Conservation (phyloP, 2,329 filamentous ascomycete genomes). For the Curvularia sp. region DNA sequence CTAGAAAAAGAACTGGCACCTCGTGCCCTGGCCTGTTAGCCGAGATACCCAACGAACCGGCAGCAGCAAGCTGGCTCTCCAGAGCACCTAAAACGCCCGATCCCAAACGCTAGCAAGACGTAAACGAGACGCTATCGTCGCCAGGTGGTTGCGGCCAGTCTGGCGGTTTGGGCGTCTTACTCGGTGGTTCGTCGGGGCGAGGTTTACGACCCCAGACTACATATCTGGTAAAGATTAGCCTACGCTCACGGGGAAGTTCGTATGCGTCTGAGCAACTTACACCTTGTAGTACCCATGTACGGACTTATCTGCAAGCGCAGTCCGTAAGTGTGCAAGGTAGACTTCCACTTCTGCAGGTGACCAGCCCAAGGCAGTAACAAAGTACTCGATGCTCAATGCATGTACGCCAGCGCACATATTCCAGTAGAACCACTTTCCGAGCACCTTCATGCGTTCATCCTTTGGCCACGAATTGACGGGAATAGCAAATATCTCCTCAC, state of each 20-base stretch:
- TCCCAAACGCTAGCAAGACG: background rate
- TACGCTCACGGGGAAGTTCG: background rate
- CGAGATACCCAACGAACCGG: background rate
- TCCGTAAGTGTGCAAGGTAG: slow-evolving; percentile 54
- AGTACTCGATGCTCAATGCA: slow-evolving; percentile 54
- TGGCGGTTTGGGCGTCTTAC: slow-evolving; percentile 26
- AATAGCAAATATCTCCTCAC: slow-evolving; percentile 61
- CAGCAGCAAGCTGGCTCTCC: background rate
- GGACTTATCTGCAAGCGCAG: slow-evolving; percentile 49
- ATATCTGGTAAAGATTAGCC: slow-evolving; percentile 25
- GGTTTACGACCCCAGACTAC: slow-evolving; percentile 43
- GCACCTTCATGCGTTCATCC: slow-evolving; percentile 56
- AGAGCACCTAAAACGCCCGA: slow-evolving; percentile 5
- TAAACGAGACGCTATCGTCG: slow-evolving; percentile 4
- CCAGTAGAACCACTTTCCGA: slow-evolving; percentile 59
- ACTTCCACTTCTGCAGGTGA: slow-evolving; percentile 55
- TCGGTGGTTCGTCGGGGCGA: slow-evolving; percentile 23
- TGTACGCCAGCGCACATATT: slow-evolving; percentile 58
- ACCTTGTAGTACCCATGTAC: slow-evolving; percentile 55
- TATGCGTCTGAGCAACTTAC: slow-evolving; percentile 36
- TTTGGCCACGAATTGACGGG: slow-evolving; percentile 61
- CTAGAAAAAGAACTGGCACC: background rate
- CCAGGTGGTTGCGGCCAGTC: slow-evolving; percentile 28
- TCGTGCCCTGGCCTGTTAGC: background rate
- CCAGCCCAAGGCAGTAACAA: slow-evolving; percentile 55